Base-by-base conservation (phyloP, 208 protist species). In the Wallacemonas rigidus region DNA sequence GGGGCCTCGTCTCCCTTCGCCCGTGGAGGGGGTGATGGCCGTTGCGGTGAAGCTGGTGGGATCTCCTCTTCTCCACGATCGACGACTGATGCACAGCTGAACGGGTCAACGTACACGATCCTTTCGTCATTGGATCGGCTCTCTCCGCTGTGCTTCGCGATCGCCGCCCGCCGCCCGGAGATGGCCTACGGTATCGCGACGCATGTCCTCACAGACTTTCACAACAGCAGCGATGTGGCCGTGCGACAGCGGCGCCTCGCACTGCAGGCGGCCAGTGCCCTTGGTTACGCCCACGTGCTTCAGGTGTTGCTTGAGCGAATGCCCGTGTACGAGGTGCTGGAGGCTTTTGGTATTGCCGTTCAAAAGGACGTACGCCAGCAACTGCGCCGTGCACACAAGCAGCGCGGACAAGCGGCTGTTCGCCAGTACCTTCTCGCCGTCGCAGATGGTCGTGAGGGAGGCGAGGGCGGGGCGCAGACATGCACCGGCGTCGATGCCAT, bases 301-400 rank as follows among this genome's bases (percentile, higher is more conserved):
- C 86, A 85, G 48, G 86, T 89, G 12, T 69, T 95, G 39, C 81
- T 92, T 17, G 82, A 93, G 79, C 88, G 87, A 35, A 86, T 91
- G 26, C 74, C 78, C 2, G 67, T 89, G 39, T 74, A 85, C 72
- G 89, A 95, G 69, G 9, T 92, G 7, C 72, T 95, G 7, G 82
- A 71, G 15, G 65, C 82, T 38, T 95, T 92, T 76, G 79, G 81
- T 4, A 40, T 95, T 17, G 9, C 71, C 12, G 74, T 85, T 11
- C 76, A 79, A 50, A 65, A 69, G 5, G 85, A 89, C 45, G 63
- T 72, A 7, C 69, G 38, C 17, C 55, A 51, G 2, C 68, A 48
- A 44, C 45, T 72, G 5, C 68, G 55, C 9, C 68, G 55, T 26
- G 68, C 62, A 45, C 68, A 72, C 68, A 53, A 56, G 12, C 45